These are phyloP conservation scores for Mycosphaerelloides madeirae DNA, from an alignment of 2,329 filamentous ascomycete genomes.

Conservation along the genomic window DNA sequence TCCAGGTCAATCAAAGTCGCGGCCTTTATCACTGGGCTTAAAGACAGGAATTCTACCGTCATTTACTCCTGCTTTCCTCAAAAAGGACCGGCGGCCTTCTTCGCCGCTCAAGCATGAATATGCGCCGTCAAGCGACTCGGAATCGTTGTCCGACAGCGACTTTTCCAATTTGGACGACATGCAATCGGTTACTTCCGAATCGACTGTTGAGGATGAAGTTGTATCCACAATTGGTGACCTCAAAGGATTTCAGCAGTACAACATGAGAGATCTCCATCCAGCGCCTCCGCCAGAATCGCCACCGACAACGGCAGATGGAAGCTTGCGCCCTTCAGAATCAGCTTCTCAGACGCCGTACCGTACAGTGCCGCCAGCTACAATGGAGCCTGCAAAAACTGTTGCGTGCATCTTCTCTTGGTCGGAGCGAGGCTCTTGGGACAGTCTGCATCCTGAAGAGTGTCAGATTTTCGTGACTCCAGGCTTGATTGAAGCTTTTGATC, in stretches of 20 bases:
- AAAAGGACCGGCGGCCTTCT: conserved; percentile 65
- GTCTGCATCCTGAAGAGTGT: conserved; percentile 58
- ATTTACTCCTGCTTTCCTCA: conserved; percentile 34
- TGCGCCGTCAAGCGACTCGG: conserved; percentile 71
- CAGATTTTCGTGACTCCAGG: conserved; percentile 59
- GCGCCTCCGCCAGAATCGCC: conserved; percentile 21
- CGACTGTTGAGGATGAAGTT: conserved; percentile 34
- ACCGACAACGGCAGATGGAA: conserved; percentile 14
- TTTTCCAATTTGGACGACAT: conserved; percentile 48
- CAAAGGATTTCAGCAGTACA: conserved; percentile 31
- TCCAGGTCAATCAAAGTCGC: conserved; percentile 18
- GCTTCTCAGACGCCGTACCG: conserved; percentile 70
- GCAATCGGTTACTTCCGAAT: conserved; percentile 44
- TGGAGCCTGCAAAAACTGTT: conserved; percentile 52
- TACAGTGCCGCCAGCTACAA: conserved; percentile 41
- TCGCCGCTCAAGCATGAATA: conserved; percentile 98
- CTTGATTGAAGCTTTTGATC: conserved; percentile 59
- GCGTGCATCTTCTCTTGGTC: conserved; percentile 61
- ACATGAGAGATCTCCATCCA: conserved; percentile 32
- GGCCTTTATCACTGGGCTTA: conserved; percentile 24
- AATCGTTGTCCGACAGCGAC: conserved; percentile 56
- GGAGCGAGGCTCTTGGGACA: conserved; percentile 59
- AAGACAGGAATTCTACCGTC: conserved; percentile 27
- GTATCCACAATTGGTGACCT: conserved; percentile 31
- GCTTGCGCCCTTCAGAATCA: conserved; percentile 71